phyloP scores from a whole-genome alignment of 2,329 filamentous ascomycete genomes.

The Verticillium isaacii region DNA sequence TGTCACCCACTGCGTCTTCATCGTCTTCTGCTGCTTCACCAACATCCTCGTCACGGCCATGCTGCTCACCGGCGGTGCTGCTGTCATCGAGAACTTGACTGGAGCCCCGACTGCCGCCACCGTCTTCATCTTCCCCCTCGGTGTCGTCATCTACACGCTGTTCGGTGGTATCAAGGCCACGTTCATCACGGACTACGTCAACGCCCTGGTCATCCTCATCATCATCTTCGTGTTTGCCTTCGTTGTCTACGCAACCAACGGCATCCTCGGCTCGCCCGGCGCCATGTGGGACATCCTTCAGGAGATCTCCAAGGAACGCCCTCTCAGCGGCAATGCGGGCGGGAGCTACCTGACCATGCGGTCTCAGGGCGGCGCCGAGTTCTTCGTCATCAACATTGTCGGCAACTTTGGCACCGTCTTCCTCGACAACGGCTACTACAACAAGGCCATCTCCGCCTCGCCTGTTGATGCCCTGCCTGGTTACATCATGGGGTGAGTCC shows the following conservation, averaged over 20 bases:
- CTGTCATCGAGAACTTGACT: constrained; percentile 15
- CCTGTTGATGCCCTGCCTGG: constrained; percentile 83
- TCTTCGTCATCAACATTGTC: constrained; percentile 85
- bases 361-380: constrained; percentile 74
- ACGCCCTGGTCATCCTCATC: constrained; percentile 78
- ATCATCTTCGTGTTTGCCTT: constrained; percentile 85
- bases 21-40: constrained; percentile 73
- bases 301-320: constrained; percentile 62
- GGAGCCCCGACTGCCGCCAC: constrained; percentile 64
- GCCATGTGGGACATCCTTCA: constrained; percentile 76
- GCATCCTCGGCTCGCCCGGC: constrained; percentile 66
- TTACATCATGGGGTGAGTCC: constrained; percentile 65
- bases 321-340: constrained; percentile 72
- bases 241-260: constrained; percentile 72
- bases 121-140: constrained; percentile 77
- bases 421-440: constrained; percentile 84
- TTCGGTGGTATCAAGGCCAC: constrained; percentile 80
- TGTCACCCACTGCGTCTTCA: constrained; percentile 70
- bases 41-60: constrained; percentile 83
- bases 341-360: constrained; percentile 87
- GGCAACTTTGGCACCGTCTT: constrained; percentile 84
- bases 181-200: constrained; percentile 80
- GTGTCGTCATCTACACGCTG: constrained; percentile 71
- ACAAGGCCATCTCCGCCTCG: constrained; percentile 86
- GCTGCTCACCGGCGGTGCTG: constrained; percentile 73